Evolutionary conservation across 176 grass and related monocot genomes (phyloP), one percentile per base, ranked within the genome.

Genomic region (Tillandsia leiboldiana): DNA sequence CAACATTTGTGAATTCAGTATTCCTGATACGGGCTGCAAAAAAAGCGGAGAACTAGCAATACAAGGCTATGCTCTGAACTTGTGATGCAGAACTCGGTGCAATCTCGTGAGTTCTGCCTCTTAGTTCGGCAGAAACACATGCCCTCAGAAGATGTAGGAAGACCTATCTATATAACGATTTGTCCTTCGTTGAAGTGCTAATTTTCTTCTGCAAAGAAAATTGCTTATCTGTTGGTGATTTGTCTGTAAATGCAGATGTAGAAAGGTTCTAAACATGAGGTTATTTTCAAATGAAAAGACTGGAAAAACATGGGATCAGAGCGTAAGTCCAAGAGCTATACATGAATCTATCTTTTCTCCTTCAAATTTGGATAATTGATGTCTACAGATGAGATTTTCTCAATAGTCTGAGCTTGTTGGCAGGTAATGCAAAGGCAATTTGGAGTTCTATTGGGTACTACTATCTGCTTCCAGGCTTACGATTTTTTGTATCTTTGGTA

Each of bases 191-290:
- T 56, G 15, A n/a, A 56, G 53, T n/a, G 10, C 15, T 71, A 17
- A 71, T 48, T 14, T 62, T 73, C 56, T 12, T 22, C 2, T 42
- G 33, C 7, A 12, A 12, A 8, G 47, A 24, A 64, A 14, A 14
- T 29, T 14, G 9, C 29, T 12, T 17, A 73, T 23, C 27, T 66
- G 2, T 22, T 17, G 22, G 12, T 50, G n/a, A 26, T 13, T 51
- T 77, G 0, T 58, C 8, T 49, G 51, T 63, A 65, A 67, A 6
- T 76, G 9, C 76, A 93, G 94, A 53, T 99, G 86, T 72, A 83
- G 89, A 69, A 99, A 99, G 77, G 75, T 90, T 33, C 70, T 99
- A 52, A 93, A 97, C 56, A 93, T 90, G 89, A 87, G 94, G 82
- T 68, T 93, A 63, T 99, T 99, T 78, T 68, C 86, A 51, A 93